A percentile compares a stretch with the other conserved stretches of the same genome.
Conservation (phyloP, 768 basidiomycete genomes). For the Termitomyces sp. region DNA sequence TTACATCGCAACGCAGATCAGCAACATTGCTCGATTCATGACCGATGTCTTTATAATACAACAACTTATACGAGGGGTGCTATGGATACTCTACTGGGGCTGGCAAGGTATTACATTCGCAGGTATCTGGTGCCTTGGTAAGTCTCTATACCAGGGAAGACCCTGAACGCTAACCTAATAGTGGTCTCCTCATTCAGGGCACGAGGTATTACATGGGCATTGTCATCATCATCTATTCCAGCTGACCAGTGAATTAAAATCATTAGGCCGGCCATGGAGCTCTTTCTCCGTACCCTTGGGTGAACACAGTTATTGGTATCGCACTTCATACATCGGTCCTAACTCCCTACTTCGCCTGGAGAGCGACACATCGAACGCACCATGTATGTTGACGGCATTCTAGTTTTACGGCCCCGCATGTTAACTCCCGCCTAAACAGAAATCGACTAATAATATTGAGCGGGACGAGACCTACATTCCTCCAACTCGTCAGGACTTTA, state of each 20-base stretch:
- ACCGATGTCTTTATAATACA: constrained; percentile 9
- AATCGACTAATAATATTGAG: constrained; percentile 49
- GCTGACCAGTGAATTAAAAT: not conserved
- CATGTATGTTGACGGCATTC: constrained; percentile 39
- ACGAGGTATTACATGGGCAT: constrained; percentile 28
- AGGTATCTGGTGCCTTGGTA: constrained; percentile 40
- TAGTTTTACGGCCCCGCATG: not conserved
- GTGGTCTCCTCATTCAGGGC: constrained; percentile 23
- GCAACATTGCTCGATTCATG: constrained; percentile 5
- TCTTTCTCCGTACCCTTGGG: constrained; percentile 30
- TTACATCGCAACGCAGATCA: constrained; percentile 31
- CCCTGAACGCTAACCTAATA: not conserved
- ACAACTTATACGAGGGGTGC: constrained; percentile 15
- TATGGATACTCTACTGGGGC: constrained; percentile 46
- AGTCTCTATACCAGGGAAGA: constrained; percentile 7
- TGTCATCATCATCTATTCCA: not conserved
- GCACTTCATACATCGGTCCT: constrained; percentile 39
- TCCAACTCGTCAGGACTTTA: constrained; percentile 32
- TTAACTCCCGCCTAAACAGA: constrained; percentile 18
- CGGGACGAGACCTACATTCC: constrained; percentile 73
- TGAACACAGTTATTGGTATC: constrained; percentile 36
- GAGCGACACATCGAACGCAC: constrained; percentile 55
- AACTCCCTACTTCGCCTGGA: constrained; percentile 64
- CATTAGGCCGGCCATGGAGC: constrained; percentile 44
- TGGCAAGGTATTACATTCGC: constrained; percentile 44